Percentiles rank a stretch among this genome's conserved stretches.
These are phyloP conservation scores for Coniosporium apollinis DNA, from an alignment of 495 filamentous ascomycete species.

Conservation along the genomic window DNA sequence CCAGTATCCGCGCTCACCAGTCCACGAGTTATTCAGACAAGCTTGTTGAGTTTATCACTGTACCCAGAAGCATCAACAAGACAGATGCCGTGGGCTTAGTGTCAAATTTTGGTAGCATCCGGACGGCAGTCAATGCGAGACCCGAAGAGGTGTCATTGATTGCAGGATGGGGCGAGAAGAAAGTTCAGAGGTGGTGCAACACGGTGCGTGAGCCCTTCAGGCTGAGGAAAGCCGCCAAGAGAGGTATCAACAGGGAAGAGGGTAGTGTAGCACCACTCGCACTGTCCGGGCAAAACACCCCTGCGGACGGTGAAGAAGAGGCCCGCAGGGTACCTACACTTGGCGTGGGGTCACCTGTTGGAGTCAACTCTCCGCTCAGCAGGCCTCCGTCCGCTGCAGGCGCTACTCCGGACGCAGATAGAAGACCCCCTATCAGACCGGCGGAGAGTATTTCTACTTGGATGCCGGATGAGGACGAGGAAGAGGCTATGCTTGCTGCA, in stretches of 20 bases:
- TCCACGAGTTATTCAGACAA: slow-evolving; percentile 68
- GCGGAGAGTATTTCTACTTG: slow-evolving; percentile 18
- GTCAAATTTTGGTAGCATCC: slow-evolving; percentile 70
- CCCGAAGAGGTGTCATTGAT: slow-evolving; percentile 70
- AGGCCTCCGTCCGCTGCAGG: slow-evolving; percentile 5
- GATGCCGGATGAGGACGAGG: slow-evolving; percentile 22
- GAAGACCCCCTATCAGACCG: slow-evolving; percentile 11
- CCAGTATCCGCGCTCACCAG: slow-evolving; percentile 67
- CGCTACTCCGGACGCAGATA: slow-evolving; percentile 13
- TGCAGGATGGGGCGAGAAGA: slow-evolving; percentile 88
- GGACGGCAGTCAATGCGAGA: slow-evolving; percentile 70
- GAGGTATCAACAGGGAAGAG: slow-evolving; percentile 23
- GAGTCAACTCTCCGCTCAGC: slow-evolving; percentile 1
- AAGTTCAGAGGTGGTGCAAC: slow-evolving; percentile 67
- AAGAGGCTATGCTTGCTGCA: slow-evolving; percentile 24
- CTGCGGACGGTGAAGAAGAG: slow-evolving; percentile 8
- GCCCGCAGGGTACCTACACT: slow-evolving; percentile 10
- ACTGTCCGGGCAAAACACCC: slow-evolving; percentile 7
- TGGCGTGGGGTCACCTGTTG: slow-evolving; percentile 7
- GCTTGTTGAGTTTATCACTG: slow-evolving; percentile 85
- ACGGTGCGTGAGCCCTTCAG: slow-evolving; percentile 74
- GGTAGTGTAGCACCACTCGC: slow-evolving; percentile 14
- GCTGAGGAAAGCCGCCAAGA: slow-evolving; percentile 47
- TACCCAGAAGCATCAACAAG: slow-evolving; percentile 80
- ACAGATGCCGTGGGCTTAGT: slow-evolving; percentile 80